phyloP scores from a whole-genome alignment of 257 asterid genomes.

The Lithospermum erythrorhizon region DNA sequence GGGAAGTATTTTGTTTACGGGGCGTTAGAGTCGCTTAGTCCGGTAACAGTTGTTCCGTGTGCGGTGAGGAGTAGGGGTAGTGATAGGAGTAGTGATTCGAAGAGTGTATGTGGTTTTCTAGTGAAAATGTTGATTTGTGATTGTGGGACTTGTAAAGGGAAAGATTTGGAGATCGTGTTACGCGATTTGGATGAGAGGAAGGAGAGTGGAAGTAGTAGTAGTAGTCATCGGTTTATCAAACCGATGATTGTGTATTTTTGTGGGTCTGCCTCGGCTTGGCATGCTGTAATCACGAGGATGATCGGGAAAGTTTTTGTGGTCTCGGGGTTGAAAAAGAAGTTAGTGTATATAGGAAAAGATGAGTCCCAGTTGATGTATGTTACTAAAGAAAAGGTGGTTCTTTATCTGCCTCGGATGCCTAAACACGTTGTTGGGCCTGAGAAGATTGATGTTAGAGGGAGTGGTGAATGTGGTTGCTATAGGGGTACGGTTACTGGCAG shows the following conservation, averaged over 20 bases:
- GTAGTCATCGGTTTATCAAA: constrained; percentile 40
- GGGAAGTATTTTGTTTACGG: constrained; percentile 33
- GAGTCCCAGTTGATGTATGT: constrained; percentile 62
- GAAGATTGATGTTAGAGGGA: constrained; percentile 23
- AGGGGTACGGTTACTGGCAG: constrained; percentile 62
- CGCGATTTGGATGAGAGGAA: constrained; percentile 15
- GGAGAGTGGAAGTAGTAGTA: constrained; percentile 9
- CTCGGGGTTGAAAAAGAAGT: constrained; percentile 48
- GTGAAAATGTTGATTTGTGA: constrained; percentile 50
- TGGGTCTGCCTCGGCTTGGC: constrained; percentile 69
- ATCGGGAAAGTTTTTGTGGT: constrained; percentile 36
- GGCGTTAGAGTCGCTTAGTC: constrained; percentile 50
- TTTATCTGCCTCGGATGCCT: constrained; percentile 34
- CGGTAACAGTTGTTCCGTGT: constrained; percentile 52
- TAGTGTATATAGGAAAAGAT: constrained; percentile 44
- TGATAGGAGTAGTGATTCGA: constrained; percentile 6
- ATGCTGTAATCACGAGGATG: constrained; percentile 48
- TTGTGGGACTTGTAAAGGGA: constrained; percentile 45
- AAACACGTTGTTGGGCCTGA: constrained; percentile 13
- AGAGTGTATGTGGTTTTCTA: constrained; percentile 55
- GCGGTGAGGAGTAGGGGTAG: constrained; percentile 10
- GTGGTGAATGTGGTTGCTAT: constrained; percentile 54
- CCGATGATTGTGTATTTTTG: constrained; percentile 39
- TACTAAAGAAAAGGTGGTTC: constrained; percentile 33
- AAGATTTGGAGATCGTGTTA: constrained; percentile 17